Evolutionary conservation across 2,329 filamentous ascomycete genomes (phyloP).

Genomic region (Dactylellina drechsleri): DNA sequence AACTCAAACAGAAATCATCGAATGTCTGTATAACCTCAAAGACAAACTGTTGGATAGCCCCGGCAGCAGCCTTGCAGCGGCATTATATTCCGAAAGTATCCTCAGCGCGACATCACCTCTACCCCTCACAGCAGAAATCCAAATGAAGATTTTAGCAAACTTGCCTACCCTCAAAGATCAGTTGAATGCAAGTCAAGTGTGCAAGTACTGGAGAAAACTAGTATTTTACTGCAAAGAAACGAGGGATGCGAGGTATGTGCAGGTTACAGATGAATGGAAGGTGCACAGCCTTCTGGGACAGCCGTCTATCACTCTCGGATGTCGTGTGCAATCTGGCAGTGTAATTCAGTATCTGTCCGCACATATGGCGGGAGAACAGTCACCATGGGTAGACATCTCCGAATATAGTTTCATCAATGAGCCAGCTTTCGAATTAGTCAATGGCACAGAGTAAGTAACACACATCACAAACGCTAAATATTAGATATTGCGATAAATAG

Average conservation of each 20-base stretch:
- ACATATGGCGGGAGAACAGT: conserved; percentile 1
- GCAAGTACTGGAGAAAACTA: conserved; percentile 19
- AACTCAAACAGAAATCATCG: background rate
- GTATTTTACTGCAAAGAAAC: conserved; percentile 17
- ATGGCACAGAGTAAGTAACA: background rate
- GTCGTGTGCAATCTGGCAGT: conserved; percentile 3
- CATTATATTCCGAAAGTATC: background rate
- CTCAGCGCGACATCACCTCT: background rate
- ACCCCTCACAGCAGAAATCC: conserved; percentile 1
- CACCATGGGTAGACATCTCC: conserved; percentile 12
- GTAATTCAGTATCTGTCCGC: conserved; percentile 14
- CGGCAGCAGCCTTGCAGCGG: background rate
- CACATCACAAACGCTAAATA: background rate
- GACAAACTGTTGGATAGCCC: conserved; percentile 3
- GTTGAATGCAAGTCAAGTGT: conserved; percentile 11
- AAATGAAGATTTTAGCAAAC: conserved; percentile 8
- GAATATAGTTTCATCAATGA: conserved; percentile 15
- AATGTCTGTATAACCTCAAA: conserved; percentile 4
- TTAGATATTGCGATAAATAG: background rate
- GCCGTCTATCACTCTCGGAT: background rate
- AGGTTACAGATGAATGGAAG: background rate
- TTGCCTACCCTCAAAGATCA: conserved; percentile 20
- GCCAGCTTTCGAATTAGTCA: background rate
- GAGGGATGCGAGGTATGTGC: conserved; percentile 9
- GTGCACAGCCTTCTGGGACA: background rate